Base-by-base conservation (phyloP, 208 protist genomes). In the Trypanosoma platydactyli region DNA sequence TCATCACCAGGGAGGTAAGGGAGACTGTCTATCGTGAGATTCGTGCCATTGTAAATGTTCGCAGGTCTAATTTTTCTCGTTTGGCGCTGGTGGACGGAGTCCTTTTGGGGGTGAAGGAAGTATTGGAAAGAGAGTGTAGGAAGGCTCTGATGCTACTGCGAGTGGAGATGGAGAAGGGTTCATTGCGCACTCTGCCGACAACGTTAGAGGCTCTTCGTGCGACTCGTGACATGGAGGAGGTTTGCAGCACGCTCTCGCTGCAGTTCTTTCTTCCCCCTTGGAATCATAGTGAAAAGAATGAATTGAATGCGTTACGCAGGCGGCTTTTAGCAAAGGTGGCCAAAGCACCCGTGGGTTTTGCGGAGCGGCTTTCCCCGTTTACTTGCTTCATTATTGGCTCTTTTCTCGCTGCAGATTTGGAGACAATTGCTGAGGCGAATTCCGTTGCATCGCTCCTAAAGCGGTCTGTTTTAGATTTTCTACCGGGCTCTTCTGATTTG, bases 11-110 rank as follows among this genome's bases (percentile, higher is more conserved):
- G 15, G 15, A 56, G 5, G 25, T 29, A 35, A 27, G 25, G 15
- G 6, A 27, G 2, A 38, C 25, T 15, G 51, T 56, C 6, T 29
- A 38, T 27, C 51, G 51, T 56, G 51, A 56, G 25, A 25, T 56
- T 35, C 51, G 51, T 33, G 20, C 51, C 16, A 38, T 56, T 35
- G 51, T 35, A 29, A 56, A 56, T 56, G 51, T 56, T 5, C 16
- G 51, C 2, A 56, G 29, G 15, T 35, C 51, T 33, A 38, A 27
- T 35, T 56, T 33, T 29, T 2, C 16, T 38, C 51, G 51, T 29
- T 15, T 56, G 16, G 22, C 5, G 5, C 4, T 27, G 15, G 20
- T 56, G 51, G 29, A 35, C 15, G 51, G 5, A 15, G 51, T 25
- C 15, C 3, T 56, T 33, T n/a, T 6, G 16, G 15, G 16, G 15